Evolutionary conservation across 2,329 filamentous ascomycete genomes (phyloP), one percentile per base, ranked within the genome.

Genomic region (Setomelanomma holmii): DNA sequence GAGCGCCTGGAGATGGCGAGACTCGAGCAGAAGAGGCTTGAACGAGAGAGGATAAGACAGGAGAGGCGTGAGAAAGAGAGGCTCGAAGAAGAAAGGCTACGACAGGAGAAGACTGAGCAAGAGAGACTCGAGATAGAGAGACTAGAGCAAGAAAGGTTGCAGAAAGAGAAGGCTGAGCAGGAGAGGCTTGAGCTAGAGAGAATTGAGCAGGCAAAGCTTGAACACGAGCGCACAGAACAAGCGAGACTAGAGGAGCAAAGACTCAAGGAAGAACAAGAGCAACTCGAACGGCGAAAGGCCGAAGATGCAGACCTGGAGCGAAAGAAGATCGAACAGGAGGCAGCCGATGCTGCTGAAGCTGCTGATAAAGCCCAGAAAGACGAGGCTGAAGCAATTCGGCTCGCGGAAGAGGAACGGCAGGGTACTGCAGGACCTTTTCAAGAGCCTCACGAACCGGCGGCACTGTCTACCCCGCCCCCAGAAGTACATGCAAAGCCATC

Each of bases 381-480:
- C 8, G 45, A 30, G 23, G 38, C 51, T 30, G 42, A 61, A 40
- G 41, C 44, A 41, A 20, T 39, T 23, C 33, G 49, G 35, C 24
- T 40, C 16, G 35, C 27, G 2, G 8, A 33, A 16, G 23, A 43
- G 17, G 47, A 50, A 45, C 23, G 42, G 17, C 22, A 39, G 33
- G 16, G 4, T 3, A 4, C 16, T 38, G 12, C 49, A 36, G 39
- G 33, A n/a, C n/a, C n/a, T n/a, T n/a, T n/a, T 8, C 27, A 30
- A 30, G 3, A 36, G 24, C 30, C 11, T 22, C 27, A 17, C 22
- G 56, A 56, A 46, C 55, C 50, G 58, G 51, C 57, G 53, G 49
- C 51, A 45, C 46, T 52, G 52, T 44, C 49, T 38, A 49, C 57
- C 39, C 56, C 58, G 47, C 52, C 49, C 14, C 45, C 52, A 46